phyloP scores from a whole-genome alignment of 108 stramenopile genomes.

The Nitzschia inconspicua region DNA sequence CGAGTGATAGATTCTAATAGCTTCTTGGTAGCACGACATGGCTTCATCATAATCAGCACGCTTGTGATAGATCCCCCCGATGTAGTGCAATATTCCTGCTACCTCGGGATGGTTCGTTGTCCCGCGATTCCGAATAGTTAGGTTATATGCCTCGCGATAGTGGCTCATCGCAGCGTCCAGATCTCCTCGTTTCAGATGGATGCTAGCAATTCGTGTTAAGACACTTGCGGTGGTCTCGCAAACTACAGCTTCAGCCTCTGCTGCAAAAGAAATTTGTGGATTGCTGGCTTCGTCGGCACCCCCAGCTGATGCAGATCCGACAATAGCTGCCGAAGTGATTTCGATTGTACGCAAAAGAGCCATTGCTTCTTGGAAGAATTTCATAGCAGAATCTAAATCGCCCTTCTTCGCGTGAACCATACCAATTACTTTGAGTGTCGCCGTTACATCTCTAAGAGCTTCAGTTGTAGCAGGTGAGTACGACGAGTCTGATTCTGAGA shows the following conservation, averaged over 20 bases:
- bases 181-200: constrained; percentile 65
- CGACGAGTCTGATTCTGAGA: not conserved
- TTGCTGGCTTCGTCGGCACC: not conserved
- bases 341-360: constrained; percentile 44
- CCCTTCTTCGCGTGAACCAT: constrained; percentile 72
- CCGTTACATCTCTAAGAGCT: constrained; percentile 63
- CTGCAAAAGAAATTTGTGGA: not conserved
- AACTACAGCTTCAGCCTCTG: not conserved
- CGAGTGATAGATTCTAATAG: constrained; percentile 70
- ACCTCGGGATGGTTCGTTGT: constrained; percentile 72
- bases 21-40: constrained; percentile 77
- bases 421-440: constrained; percentile 79
- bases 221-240: constrained; percentile 57
- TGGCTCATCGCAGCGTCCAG: constrained; percentile 67
- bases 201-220: constrained; percentile 63
- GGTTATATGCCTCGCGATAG: constrained; percentile 74
- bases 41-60: constrained; percentile 57
- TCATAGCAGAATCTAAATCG: constrained; percentile 63
- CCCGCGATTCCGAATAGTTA: constrained; percentile 52
- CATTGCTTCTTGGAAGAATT: constrained; percentile 71
- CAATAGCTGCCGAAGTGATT: constrained; percentile 9
- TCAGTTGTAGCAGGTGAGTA: constrained; percentile 5
- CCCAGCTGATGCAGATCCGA: not conserved
- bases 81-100: constrained; percentile 75
- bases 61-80: constrained; percentile 68